These are phyloP conservation scores for Eragrostis curvula DNA, from an alignment of 176 grass and related monocot genomes.

Conservation along the genomic window DNA sequence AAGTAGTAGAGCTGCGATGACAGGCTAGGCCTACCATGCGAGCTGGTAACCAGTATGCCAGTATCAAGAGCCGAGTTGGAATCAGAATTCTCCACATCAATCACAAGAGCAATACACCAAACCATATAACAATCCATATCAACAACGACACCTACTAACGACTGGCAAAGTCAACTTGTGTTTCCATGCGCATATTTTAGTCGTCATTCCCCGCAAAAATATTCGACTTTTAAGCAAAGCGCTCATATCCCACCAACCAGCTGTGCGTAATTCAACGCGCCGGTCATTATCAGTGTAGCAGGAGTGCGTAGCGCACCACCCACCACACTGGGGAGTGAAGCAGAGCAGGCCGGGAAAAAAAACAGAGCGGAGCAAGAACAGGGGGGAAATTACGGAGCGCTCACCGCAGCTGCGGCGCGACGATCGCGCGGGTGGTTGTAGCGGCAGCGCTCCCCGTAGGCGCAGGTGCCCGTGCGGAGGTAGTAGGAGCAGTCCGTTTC, in stretches of 20 bases:
- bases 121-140: conserved; percentile 24
- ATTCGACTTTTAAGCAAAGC: conserved; percentile 33
- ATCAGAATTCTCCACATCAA: conserved; percentile 33
- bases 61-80: conserved; percentile 12
- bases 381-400: neutral
- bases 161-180: conserved; percentile 23
- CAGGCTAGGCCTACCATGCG: neutral
- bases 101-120: conserved; percentile 18
- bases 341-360: conserved; percentile 13
- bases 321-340: neutral
- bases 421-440: conserved; percentile 93
- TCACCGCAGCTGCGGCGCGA: conserved; percentile 57
- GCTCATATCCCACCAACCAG: conserved; percentile 18
- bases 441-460: conserved; percentile 87
- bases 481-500: conserved; percentile 86
- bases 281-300: conserved; percentile 45
- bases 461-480: conserved; percentile 85
- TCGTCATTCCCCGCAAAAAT: neutral
- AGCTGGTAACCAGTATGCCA: neutral
- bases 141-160: conserved; percentile 19
- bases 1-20: neutral
- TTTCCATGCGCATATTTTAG: conserved; percentile 12
- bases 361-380: conserved; percentile 2
- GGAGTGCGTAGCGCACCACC: neutral
- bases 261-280: neutral